These are phyloP conservation scores for Vickermania ingenoplastis DNA, from an alignment of 208 protist genomes.

Conservation along the genomic window DNA sequence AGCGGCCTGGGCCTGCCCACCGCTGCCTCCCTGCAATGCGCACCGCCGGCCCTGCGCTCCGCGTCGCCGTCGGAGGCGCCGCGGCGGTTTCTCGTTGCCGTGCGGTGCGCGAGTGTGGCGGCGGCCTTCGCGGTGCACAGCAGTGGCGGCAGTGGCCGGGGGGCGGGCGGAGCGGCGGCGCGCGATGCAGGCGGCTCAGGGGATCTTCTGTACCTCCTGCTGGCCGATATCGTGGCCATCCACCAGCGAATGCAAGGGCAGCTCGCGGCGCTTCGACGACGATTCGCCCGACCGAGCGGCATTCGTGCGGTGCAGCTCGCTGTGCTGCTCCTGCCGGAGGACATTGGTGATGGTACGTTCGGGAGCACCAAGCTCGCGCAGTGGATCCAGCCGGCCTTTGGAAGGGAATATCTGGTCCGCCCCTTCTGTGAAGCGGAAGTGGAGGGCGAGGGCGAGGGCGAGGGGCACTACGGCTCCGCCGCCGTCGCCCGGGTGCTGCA, in stretches of 20 bases:
- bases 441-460: not conserved
- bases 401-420: constrained; percentile 16
- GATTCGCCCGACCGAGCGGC: not conserved
- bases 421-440: not conserved
- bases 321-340: constrained; percentile 61
- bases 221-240: constrained; percentile 50
- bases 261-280: not conserved
- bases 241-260: not conserved
- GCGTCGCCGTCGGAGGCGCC: not conserved
- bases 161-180: not conserved
- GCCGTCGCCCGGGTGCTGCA: not conserved
- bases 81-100: constrained; percentile 30
- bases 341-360: constrained; percentile 54
- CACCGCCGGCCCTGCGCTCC: not conserved
- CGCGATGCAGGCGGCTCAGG: constrained; percentile 16
- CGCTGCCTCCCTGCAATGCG: not conserved
- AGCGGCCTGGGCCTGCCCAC: not conserved
- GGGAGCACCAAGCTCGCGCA: constrained; percentile 35
- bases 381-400: constrained; percentile 26
- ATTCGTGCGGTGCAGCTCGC: constrained; percentile 13
- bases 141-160: not conserved
- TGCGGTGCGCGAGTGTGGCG: constrained; percentile 23
- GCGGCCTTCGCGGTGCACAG: not conserved
- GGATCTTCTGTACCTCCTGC: constrained; percentile 37
- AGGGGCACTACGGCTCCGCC: not conserved